phyloP scores from a whole-genome alignment of 495 filamentous ascomycete species.

The Astrothelium subdiscretum region DNA sequence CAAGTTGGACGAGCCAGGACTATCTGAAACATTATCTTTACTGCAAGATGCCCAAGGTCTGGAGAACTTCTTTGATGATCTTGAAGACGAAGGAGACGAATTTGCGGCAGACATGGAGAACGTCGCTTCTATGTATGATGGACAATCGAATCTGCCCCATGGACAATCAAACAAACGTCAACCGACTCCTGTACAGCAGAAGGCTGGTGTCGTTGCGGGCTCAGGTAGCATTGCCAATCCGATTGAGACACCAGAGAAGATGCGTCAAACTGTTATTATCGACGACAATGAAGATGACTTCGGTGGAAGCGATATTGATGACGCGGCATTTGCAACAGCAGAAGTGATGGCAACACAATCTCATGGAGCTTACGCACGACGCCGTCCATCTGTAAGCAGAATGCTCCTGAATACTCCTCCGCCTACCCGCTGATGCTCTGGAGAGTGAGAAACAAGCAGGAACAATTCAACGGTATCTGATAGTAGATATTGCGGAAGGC shows the following conservation, averaged over 20 bases:
- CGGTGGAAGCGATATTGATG: conserved; percentile 47
- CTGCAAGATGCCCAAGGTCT: conserved; percentile 15
- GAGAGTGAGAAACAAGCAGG: conserved; percentile 41
- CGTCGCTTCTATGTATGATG: conserved; percentile 42
- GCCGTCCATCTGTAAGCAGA: conserved; percentile 38
- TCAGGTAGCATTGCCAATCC: background rate
- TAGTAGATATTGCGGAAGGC: conserved; percentile 57
- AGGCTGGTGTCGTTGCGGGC: background rate
- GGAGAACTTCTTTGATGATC: conserved; percentile 35
- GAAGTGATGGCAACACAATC: conserved; percentile 43
- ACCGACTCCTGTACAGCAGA: background rate
- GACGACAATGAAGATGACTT: conserved; percentile 30
- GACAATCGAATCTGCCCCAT: conserved; percentile 21
- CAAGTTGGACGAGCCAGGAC: conserved; percentile 5
- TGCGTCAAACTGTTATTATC: background rate
- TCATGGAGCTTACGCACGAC: conserved; percentile 15
- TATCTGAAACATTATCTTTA: conserved; percentile 7
- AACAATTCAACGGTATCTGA: conserved; percentile 71
- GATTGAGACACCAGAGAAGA: background rate
- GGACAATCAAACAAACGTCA: conserved; percentile 4
- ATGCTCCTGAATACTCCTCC: conserved; percentile 15
- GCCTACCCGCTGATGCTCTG: conserved; percentile 31
- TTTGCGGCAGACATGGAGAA: conserved; percentile 21
- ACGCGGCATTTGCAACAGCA: conserved; percentile 42
- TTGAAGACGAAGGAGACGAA: conserved; percentile 38